Evolutionary conservation across 805 yeast species (phyloP), one percentile per base, ranked within the genome.

Genomic region (Wickerhamiella alocasiicola): DNA sequence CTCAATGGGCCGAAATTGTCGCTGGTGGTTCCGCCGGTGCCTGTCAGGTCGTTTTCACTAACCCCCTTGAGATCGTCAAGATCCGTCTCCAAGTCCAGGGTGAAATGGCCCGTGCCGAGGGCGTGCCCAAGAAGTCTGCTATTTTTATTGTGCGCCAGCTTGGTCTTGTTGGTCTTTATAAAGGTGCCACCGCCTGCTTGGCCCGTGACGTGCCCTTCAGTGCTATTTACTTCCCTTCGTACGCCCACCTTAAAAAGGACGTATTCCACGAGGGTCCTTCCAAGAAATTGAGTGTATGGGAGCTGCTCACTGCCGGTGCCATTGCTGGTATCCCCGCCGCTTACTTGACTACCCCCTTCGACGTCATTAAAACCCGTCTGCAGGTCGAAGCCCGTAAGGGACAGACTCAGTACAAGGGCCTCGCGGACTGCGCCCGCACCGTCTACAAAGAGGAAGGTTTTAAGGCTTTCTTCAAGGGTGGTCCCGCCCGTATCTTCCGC

Each of bases 251-350:
- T 50, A 91, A 91, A 62, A 78, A 74, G 61, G 75, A 76, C 52
- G 55, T 82, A 47, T 87, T 87, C 61, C 72, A 79, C 40, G 85
- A 80, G 56, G 94, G 88, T 54, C 94, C 94, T 4, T 68, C 68
- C 42, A 71, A 76, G 51, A 68, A 71, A 46, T 71, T 87, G 45
- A 75, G 74, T 47, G 74, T 93, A 21, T 78, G 88, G 80, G 94
- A 88, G 61, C 66, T 91, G 49, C 71, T 88, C 45, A 59, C 74
- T 4, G 74, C 93, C 46, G 98, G 98, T 61, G 96, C 94, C 9
- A 58, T 87, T 48, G 97, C 98, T 11, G 98, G 97, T 57, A 84
- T 93, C 67, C 98, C 98, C 7, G 93, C 97, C 23, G 97, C 97
- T 9, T 88, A 81, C 60, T 66, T 87, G 49, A 88, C 98, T 2